Conservation (phyloP, 2,329 filamentous ascomycete genomes). For the Fragosphaeria purpurea region DNA sequence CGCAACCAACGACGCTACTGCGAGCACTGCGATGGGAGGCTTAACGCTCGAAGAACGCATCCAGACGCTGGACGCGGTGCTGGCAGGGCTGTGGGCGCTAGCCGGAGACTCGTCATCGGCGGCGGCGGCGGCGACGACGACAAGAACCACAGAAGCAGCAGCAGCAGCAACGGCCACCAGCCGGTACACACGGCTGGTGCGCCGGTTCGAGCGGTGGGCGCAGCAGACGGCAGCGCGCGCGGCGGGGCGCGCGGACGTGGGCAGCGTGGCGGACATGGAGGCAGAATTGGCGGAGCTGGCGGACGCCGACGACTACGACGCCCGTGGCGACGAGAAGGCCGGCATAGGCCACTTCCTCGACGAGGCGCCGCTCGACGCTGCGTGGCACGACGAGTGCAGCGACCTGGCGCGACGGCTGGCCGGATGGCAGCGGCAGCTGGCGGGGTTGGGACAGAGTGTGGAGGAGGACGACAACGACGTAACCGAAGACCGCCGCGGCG, state of each 20-base stretch:
- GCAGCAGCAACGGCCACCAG: conserved; percentile 29
- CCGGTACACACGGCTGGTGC: conserved; percentile 43
- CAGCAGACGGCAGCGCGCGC: conserved; percentile 36
- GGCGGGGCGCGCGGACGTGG: conserved; percentile 24
- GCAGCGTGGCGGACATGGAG: not conserved
- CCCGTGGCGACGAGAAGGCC: conserved; percentile 10
- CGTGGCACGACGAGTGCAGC: conserved; percentile 50
- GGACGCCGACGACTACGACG: conserved; percentile 9
- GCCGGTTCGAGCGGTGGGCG: conserved; percentile 52
- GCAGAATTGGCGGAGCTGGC: not conserved
- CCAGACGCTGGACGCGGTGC: conserved; percentile 45
- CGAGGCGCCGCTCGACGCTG: conserved; percentile 35
- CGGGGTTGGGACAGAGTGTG: not conserved
- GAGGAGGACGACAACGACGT: conserved; percentile 5
- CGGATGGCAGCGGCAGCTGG: conserved; percentile 14
- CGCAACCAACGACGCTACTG: conserved; percentile 16
- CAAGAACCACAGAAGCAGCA: no score
- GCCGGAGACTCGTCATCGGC: not conserved
- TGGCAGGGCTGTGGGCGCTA: conserved; percentile 48
- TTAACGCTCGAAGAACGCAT: conserved; percentile 38
- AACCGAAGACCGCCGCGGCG: not conserved
- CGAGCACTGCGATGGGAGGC: conserved; percentile 18
- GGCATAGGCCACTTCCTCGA: conserved; percentile 13
- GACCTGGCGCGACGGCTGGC: conserved; percentile 45
- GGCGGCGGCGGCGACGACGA: not conserved